These are phyloP conservation scores for Boletus sp. DNA, from an alignment of 768 basidiomycete genomes.

Conservation along the genomic window DNA sequence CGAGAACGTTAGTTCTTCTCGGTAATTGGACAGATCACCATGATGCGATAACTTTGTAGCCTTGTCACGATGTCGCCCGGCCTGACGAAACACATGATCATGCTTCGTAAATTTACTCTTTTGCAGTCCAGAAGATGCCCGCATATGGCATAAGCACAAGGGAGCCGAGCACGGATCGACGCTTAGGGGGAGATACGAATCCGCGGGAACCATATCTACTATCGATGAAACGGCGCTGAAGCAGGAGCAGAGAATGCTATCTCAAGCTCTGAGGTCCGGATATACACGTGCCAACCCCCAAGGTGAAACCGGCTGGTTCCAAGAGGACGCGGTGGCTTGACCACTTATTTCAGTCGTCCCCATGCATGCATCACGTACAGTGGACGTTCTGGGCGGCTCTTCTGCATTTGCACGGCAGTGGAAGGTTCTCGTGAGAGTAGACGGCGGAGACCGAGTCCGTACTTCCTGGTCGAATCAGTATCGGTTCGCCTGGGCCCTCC, in stretches of 20 bases:
- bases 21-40: constrained; percentile 3
- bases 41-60: neutral
- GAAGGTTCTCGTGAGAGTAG: constrained; percentile 9
- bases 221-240: neutral
- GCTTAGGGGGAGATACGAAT: constrained; percentile 3
- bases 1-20: constrained; percentile 9
- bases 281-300: neutral
- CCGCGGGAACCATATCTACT: constrained; percentile 4
- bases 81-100: constrained; percentile 1
- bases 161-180: constrained; percentile 4
- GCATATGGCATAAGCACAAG: constrained; percentile 1
- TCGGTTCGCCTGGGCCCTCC: neutral
- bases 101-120: constrained; percentile 1
- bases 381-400: neutral
- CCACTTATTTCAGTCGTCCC: neutral
- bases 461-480: neutral
- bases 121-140: neutral
- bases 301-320: neutral
- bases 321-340: neutral
- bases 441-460: neutral
- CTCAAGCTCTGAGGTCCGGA: neutral
- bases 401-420: neutral
- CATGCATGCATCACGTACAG: constrained; percentile 16
- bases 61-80: neutral
- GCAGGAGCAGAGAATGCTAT: neutral